Percentiles rank a stretch among this genome's conserved stretches.
These are phyloP conservation scores for Xylaria cubensis DNA, from an alignment of 495 filamentous ascomycete species.

Conservation along the genomic window DNA sequence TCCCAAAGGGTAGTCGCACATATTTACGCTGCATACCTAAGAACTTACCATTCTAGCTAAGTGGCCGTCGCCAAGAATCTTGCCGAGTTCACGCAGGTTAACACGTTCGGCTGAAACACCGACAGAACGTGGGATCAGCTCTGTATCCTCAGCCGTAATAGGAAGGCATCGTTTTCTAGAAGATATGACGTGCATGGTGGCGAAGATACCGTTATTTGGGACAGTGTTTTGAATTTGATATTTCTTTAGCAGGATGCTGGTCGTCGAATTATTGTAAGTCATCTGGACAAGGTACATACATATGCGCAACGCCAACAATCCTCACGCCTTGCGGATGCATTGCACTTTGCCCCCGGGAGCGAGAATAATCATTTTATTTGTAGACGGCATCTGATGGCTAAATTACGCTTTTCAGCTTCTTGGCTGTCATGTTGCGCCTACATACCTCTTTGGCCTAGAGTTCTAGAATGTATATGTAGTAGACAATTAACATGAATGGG, in stretches of 20 bases:
- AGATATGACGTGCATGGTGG: constrained; percentile 22
- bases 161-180: constrained; percentile 12
- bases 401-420: background rate
- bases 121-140: constrained; percentile 12
- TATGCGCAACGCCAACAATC: background rate
- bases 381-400: background rate
- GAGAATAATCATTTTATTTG: background rate
- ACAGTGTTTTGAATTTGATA: constrained; percentile 4
- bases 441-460: background rate
- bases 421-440: background rate
- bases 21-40: background rate
- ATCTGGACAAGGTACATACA: background rate
- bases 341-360: background rate
- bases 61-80: constrained; percentile 15
- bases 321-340: background rate
- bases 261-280: background rate
- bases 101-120: constrained; percentile 8
- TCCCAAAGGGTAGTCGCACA: background rate
- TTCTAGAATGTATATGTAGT: background rate
- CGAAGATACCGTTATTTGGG: constrained; percentile 14
- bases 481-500: background rate
- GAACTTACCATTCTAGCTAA: constrained; percentile 5
- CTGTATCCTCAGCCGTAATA: constrained; percentile 15
- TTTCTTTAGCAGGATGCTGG: background rate
- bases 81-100: background rate